Conservation (phyloP, 441 rosid species). For the Erysimum cheiri region DNA sequence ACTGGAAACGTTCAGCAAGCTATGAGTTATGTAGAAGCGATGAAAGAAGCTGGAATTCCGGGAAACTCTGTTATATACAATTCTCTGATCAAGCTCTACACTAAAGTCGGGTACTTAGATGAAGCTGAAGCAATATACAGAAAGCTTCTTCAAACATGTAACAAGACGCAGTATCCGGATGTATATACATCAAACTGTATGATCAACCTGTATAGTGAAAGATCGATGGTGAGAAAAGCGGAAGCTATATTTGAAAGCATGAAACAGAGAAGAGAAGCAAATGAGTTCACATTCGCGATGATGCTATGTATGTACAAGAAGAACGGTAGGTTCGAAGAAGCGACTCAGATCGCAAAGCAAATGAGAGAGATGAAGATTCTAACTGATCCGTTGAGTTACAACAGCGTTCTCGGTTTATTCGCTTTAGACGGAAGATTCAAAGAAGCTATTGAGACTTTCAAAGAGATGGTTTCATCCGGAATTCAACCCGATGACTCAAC, state of each 20-base stretch:
- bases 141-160: constrained; percentile 47
- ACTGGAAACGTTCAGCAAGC: constrained; percentile 70
- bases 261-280: constrained; percentile 69
- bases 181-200: constrained; percentile 76
- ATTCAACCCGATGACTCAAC: constrained; percentile 62
- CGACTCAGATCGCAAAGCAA: constrained; percentile 61
- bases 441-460: constrained; percentile 67
- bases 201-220: constrained; percentile 76
- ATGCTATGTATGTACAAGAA: constrained; percentile 81
- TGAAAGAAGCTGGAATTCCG: constrained; percentile 64
- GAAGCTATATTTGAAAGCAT: constrained; percentile 60
- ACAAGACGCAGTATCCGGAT: constrained; percentile 46
- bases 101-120: constrained; percentile 71
- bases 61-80: constrained; percentile 67
- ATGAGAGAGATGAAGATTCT: constrained; percentile 66
- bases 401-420: constrained; percentile 65
- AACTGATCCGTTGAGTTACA: constrained; percentile 68
- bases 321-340: constrained; percentile 73
- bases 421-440: constrained; percentile 72
- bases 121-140: constrained; percentile 80
- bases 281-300: constrained; percentile 83
- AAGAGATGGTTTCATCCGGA: constrained; percentile 64
- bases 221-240: constrained; percentile 68
- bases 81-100: constrained; percentile 85
- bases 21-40: constrained; percentile 57